phyloP scores from a whole-genome alignment of 805 yeast genomes.

The Cyberlindnera xishuangbannaensis region DNA sequence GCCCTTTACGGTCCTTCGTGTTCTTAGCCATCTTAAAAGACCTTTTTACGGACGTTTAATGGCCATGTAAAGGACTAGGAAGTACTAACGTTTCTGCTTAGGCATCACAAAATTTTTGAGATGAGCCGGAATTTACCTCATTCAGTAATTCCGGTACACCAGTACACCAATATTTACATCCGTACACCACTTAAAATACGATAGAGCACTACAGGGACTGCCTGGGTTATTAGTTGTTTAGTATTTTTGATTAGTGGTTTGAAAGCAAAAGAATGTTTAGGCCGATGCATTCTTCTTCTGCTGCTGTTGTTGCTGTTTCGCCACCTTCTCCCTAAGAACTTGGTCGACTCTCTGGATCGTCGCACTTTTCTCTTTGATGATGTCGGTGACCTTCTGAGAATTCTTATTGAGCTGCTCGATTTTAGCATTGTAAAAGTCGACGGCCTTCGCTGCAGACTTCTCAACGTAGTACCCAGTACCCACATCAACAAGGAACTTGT shows the following conservation, averaged over 20 bases:
- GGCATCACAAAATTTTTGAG: constrained; percentile 5
- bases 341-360: constrained; percentile 56
- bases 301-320: constrained; percentile 22
- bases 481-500: constrained; percentile 80
- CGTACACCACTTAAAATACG: neutral
- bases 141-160: no score
- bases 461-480: constrained; percentile 96
- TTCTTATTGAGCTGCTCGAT: constrained; percentile 68
- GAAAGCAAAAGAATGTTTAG: no score
- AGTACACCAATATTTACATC: neutral
- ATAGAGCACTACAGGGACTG: neutral
- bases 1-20: neutral
- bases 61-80: no score
- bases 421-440: constrained; percentile 66
- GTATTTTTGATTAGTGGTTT: no score
- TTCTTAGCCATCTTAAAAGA: constrained; percentile 6
- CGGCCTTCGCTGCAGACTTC: constrained; percentile 62
- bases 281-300: constrained; percentile 2
- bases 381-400: constrained; percentile 62
- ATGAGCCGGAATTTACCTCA: constrained; percentile 3
- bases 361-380: constrained; percentile 70
- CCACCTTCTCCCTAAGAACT: constrained; percentile 47
- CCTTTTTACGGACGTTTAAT: neutral
- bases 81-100: no score
- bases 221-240: no score